Conservation (phyloP, 2,329 filamentous ascomycete species). For the Pseudogymnoascus sp. region DNA sequence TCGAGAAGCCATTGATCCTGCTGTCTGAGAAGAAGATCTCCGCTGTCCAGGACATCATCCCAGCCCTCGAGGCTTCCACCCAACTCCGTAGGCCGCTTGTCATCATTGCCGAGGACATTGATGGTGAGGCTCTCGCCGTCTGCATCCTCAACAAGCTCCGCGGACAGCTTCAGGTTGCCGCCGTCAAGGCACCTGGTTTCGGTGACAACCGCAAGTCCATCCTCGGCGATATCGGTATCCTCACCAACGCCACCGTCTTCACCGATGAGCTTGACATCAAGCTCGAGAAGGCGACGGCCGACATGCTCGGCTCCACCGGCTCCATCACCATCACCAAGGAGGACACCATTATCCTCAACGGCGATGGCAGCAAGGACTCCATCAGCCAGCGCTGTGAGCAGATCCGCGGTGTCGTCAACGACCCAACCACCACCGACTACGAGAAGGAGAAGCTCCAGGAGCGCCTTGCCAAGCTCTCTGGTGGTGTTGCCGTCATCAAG, state of each 20-base stretch:
- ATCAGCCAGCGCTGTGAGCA: slow-evolving; percentile 97
- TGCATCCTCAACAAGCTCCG: slow-evolving; percentile 99
- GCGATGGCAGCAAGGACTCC: slow-evolving; percentile 87
- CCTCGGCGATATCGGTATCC: slow-evolving; percentile 88
- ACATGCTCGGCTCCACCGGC: slow-evolving; percentile 93
- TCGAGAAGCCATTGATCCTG: slow-evolving; percentile 97
- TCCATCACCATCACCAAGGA: slow-evolving; percentile 99
- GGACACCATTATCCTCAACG: slow-evolving; percentile 97
- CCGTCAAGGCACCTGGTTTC: slow-evolving; percentile 98
- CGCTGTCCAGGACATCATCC: slow-evolving; percentile 96
- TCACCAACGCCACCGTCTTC: slow-evolving; percentile 97
- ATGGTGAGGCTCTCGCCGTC: slow-evolving; percentile 94
- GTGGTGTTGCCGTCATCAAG: slow-evolving; percentile 98
- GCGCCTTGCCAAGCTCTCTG: slow-evolving; percentile 97
- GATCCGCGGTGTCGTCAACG: slow-evolving; percentile 92
- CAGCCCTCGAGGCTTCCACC: slow-evolving; percentile 92
- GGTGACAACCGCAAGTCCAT: slow-evolving; percentile 99
- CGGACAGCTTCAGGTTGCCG: slow-evolving; percentile 95
- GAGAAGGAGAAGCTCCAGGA: slow-evolving; percentile 99
- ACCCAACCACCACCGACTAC: slow-evolving; percentile 93
- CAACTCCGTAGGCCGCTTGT: slow-evolving; percentile 90
- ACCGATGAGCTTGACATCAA: slow-evolving; percentile 97
- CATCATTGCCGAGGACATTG: slow-evolving; percentile 98
- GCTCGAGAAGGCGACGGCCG: slow-evolving; percentile 93
- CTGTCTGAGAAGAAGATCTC: slow-evolving; percentile 99